Evolutionary conservation across 768 basidiomycete genomes (phyloP).

Genomic region (Xerocomellus intermedius): DNA sequence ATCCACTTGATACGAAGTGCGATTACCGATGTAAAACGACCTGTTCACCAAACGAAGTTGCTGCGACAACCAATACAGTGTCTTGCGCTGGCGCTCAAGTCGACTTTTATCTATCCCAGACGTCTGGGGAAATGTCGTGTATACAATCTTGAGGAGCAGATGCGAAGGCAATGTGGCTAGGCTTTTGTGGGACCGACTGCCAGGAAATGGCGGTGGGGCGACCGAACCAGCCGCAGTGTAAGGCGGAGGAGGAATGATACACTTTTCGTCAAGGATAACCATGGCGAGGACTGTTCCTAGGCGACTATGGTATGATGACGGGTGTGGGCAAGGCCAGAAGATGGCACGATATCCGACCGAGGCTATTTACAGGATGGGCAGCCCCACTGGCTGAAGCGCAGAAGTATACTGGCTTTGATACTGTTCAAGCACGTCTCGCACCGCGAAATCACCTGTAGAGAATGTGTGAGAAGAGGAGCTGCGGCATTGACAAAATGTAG

Average conservation of each 20-base stretch:
- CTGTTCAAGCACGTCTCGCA: neutral
- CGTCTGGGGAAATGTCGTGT: slow-evolving; percentile 56
- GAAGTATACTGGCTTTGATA: neutral
- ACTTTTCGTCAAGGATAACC: slow-evolving; percentile 49
- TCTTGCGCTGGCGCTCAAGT: slow-evolving; percentile 58
- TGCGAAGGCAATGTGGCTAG: slow-evolving; percentile 52
- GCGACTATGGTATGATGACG: slow-evolving; percentile 1
- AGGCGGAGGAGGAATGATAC: slow-evolving; percentile 36
- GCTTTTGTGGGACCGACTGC: slow-evolving; percentile 8
- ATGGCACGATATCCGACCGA: neutral
- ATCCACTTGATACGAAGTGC: neutral
- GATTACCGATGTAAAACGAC: slow-evolving; percentile 61
- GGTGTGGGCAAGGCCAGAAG: neutral
- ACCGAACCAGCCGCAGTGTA: slow-evolving; percentile 28
- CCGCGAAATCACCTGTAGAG: neutral
- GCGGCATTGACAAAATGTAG: neutral
- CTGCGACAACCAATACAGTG: slow-evolving; percentile 67
- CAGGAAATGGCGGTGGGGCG: slow-evolving; percentile 38
- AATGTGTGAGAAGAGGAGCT: neutral
- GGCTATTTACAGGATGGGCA: neutral
- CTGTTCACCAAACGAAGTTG: slow-evolving; percentile 64
- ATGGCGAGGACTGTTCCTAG: slow-evolving; percentile 24
- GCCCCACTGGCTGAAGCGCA: neutral
- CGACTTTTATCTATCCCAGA: slow-evolving; percentile 39
- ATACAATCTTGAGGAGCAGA: slow-evolving; percentile 67